These are phyloP conservation scores for Trichoderma hamatum DNA, from an alignment of 2,329 filamentous ascomycete genomes.

Conservation along the genomic window DNA sequence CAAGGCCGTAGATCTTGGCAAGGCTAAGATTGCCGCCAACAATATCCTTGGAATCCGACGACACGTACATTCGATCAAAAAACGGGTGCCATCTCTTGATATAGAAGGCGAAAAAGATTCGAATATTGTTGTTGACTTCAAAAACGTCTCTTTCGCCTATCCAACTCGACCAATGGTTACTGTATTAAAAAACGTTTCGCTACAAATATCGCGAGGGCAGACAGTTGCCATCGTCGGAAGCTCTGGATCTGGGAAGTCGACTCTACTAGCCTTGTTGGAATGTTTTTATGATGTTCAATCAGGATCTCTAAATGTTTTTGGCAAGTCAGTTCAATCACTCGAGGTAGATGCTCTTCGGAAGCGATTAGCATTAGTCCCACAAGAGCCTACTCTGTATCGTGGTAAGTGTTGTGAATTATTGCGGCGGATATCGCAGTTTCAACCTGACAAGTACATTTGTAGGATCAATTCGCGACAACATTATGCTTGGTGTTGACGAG, in stretches of 20 bases:
- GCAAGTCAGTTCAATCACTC: conserved; percentile 43
- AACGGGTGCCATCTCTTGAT: neutral
- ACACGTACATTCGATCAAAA: neutral
- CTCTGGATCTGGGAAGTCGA: conserved; percentile 55
- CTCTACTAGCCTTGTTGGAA: conserved; percentile 56
- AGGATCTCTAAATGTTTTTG: conserved; percentile 49
- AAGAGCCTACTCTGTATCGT: conserved; percentile 52
- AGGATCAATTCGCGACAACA: conserved; percentile 53
- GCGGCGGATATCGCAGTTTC: neutral
- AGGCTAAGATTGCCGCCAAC: conserved; percentile 11
- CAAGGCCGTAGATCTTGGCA: conserved; percentile 17
- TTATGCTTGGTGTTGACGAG: conserved; percentile 43
- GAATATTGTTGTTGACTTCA: conserved; percentile 18
- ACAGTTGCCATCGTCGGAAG: conserved; percentile 54
- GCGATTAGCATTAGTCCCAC: conserved; percentile 52
- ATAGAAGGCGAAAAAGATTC: neutral
- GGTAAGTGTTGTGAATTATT: conserved; percentile 35
- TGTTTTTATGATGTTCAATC: conserved; percentile 56
- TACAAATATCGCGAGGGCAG: conserved; percentile 44
- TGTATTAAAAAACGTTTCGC: conserved; percentile 11
- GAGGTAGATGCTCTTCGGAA: conserved; percentile 47
- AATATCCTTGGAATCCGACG: conserved; percentile 9
- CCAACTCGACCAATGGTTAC: neutral
- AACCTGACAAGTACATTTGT: neutral
- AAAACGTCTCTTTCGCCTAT: conserved; percentile 15